Percentiles rank a stretch among this genome's conserved stretches.
phyloP scores from a whole-genome alignment of 805 yeast species.

The Candida alai region DNA sequence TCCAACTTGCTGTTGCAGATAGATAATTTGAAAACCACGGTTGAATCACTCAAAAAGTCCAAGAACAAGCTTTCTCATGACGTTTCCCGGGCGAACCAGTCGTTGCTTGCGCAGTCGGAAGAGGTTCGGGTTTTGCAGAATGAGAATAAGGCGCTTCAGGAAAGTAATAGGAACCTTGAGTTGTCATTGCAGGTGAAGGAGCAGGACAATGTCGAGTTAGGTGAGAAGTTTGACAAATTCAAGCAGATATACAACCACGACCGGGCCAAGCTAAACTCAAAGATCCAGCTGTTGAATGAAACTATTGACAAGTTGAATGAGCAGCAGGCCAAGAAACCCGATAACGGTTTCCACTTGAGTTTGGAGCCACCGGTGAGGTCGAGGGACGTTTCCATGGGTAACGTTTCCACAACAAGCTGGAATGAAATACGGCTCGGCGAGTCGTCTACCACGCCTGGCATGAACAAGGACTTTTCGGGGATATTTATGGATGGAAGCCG shows the following conservation, averaged over 20 bases:
- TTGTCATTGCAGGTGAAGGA: constrained; percentile 19
- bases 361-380: constrained; percentile 12
- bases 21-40: constrained; percentile 26
- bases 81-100: constrained; percentile 21
- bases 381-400: constrained; percentile 3
- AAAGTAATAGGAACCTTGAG: constrained; percentile 21
- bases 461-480: constrained; percentile 9
- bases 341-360: constrained; percentile 13
- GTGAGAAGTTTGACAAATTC: constrained; percentile 29
- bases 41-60: constrained; percentile 27
- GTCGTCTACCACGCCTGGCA: constrained; percentile 43
- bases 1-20: constrained; percentile 52
- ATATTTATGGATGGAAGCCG: constrained; percentile 10
- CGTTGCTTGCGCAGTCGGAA: constrained; percentile 12
- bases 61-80: constrained; percentile 32
- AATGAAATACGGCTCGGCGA: constrained; percentile 42
- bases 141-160: constrained; percentile 22
- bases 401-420: constrained; percentile 9
- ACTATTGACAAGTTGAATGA: constrained; percentile 12
- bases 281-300: constrained; percentile 20
- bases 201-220: constrained; percentile 12
- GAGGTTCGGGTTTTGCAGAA: constrained; percentile 17
- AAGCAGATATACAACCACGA: constrained; percentile 29
- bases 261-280: constrained; percentile 22
- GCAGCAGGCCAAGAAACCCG: background rate